Evolutionary conservation across 805 yeast species (phyloP).

Genomic region (Kuraishia ogatae): DNA sequence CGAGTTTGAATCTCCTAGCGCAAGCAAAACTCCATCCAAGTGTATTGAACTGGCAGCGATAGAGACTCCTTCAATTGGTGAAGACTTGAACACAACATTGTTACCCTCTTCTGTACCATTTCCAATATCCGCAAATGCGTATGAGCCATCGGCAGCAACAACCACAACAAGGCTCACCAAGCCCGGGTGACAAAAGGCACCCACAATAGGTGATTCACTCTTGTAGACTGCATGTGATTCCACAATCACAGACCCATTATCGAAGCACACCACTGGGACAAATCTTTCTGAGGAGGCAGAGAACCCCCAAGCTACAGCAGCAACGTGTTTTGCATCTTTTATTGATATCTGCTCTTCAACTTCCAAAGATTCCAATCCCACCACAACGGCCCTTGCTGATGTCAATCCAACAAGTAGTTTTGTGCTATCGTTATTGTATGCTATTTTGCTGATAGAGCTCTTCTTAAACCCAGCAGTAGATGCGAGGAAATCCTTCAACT

Average conservation of each 20-base stretch:
- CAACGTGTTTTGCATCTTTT: not conserved
- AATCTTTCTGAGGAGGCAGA: not conserved
- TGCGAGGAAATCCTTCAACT: not conserved
- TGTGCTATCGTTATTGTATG: not conserved
- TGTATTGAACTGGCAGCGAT: constrained; percentile 11
- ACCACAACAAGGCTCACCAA: not conserved
- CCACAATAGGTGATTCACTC: not conserved
- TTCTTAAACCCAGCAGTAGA: not conserved
- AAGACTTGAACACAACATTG: not conserved
- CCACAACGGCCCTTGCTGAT: not conserved
- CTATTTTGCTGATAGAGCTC: not conserved
- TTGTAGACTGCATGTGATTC: not conserved
- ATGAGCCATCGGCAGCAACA: not conserved
- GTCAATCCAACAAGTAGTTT: not conserved
- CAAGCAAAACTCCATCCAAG: constrained; percentile 28
- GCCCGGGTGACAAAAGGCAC: constrained; percentile 1
- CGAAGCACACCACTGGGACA: not conserved
- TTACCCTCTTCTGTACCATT: not conserved
- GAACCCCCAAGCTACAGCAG: not conserved
- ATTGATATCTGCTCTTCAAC: not conserved
- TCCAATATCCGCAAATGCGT: not conserved
- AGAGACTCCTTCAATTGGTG: not conserved
- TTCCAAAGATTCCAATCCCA: not conserved
- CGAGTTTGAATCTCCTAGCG: constrained; percentile 23
- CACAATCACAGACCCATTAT: not conserved